phyloP scores from a whole-genome alignment of 257 asterid genomes.

The Ligustrum vulgare region DNA sequence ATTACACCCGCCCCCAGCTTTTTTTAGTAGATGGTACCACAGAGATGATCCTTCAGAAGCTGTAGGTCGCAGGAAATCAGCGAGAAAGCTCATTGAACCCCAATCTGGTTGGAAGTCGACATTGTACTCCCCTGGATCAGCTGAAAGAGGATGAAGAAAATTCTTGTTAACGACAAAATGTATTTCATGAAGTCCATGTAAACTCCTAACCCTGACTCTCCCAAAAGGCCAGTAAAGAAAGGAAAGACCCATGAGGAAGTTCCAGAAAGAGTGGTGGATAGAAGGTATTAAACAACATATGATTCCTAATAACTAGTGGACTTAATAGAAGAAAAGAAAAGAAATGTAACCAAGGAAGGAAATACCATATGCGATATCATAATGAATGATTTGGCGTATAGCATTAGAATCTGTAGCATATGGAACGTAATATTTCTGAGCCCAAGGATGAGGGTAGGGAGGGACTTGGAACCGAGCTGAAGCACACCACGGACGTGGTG shows the following conservation, averaged over 20 bases:
- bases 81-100: conserved; percentile 88
- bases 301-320: not conserved
- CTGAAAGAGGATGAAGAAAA: conserved; percentile 45
- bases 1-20: conserved; percentile 94
- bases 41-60: conserved; percentile 61
- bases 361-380: conserved; percentile 76
- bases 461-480: conserved; percentile 78
- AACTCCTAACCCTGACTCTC: not conserved
- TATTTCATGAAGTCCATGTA: not conserved
- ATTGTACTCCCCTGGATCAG: conserved; percentile 49
- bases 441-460: conserved; percentile 81
- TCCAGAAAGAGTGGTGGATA: not conserved
- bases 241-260: not conserved
- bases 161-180: conserved; percentile 5
- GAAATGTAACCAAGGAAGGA: conserved; percentile 5
- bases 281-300: not conserved
- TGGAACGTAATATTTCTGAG: conserved; percentile 83
- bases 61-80: conserved; percentile 84
- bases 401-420: conserved; percentile 73
- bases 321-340: conserved; percentile 3
- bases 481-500: conserved; percentile 99
- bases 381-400: conserved; percentile 63
- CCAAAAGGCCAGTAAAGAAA: not conserved
- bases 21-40: conserved; percentile 84
- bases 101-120: conserved; percentile 74